A percentile compares a stretch with the other conserved stretches of the same genome.
Conservation (phyloP, 2,329 filamentous ascomycete species). For the Huntiella omanensis region DNA sequence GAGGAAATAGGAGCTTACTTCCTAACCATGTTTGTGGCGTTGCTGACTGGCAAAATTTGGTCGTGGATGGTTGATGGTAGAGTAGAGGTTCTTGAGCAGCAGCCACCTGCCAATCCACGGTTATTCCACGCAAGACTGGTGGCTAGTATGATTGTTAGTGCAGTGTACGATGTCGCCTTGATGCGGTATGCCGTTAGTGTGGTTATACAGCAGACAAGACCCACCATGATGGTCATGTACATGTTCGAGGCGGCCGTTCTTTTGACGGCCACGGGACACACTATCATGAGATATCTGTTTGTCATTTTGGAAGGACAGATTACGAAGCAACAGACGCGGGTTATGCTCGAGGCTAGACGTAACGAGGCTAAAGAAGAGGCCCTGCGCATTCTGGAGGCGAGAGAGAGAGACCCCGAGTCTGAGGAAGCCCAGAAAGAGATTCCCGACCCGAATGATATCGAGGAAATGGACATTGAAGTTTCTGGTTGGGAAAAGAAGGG, state of each 20-base stretch:
- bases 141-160: conserved; percentile 58
- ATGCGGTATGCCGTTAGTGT: conserved; percentile 65
- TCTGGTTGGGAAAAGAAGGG: conserved; percentile 94
- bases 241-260: conserved; percentile 92
- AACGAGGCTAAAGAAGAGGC: conserved; percentile 44
- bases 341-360: conserved; percentile 48
- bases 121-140: conserved; percentile 74
- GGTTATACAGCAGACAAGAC: conserved; percentile 71
- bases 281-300: conserved; percentile 57
- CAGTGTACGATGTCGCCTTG: conserved; percentile 63
- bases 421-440: conserved; percentile 22
- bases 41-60: conserved; percentile 93
- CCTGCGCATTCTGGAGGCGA: conserved; percentile 30
- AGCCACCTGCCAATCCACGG: conserved; percentile 72
- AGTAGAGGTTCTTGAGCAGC: conserved; percentile 86
- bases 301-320: conserved; percentile 62
- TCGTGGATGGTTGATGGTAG: conserved; percentile 94
- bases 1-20: conserved; percentile 93
- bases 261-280: conserved; percentile 61
- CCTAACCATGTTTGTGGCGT: conserved; percentile 82
- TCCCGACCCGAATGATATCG: conserved; percentile 54
- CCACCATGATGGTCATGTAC: conserved; percentile 99
- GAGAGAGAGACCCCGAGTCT: conserved; percentile 28
- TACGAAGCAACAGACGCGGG: conserved; percentile 51
- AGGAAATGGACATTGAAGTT: conserved; percentile 88